Conservation (phyloP, 1,284 basidiomycete genomes). For the Pterula multifida region DNA sequence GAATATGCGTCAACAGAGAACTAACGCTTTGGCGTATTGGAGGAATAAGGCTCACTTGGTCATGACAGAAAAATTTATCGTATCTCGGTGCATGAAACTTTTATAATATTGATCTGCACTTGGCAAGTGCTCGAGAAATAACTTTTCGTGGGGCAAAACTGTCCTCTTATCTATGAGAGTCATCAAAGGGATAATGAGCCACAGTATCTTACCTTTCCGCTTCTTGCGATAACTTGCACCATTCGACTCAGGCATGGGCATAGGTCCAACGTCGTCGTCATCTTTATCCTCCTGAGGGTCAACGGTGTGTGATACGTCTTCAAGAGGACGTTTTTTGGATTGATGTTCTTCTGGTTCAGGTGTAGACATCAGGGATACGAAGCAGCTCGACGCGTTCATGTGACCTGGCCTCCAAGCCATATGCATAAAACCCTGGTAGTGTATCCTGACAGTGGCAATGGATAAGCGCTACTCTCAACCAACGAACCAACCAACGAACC, state of each 20-base stretch:
- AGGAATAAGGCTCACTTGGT: conserved; percentile 50
- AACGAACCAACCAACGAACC: too few relatives aligned
- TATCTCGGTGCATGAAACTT: conserved; percentile 97
- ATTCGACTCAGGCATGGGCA: conserved; percentile 47
- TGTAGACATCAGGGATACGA: neutral
- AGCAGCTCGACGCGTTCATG: neutral
- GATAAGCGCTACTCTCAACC: too few relatives aligned
- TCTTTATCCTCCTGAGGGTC: conserved; percentile 32
- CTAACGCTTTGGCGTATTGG: neutral
- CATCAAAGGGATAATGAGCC: conserved; percentile 20
- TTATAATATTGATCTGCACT: conserved; percentile 90
- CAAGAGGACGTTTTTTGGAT: conserved; percentile 9
- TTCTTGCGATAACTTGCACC: conserved; percentile 37
- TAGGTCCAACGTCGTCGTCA: conserved; percentile 67
- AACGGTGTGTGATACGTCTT: conserved; percentile 9
- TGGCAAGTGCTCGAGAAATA: conserved; percentile 89
- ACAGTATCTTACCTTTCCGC: conserved; percentile 52
- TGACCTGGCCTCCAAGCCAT: too few relatives aligned
- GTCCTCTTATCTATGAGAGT: neutral
- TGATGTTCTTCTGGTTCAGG: conserved; percentile 1
- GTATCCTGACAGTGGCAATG: too few relatives aligned
- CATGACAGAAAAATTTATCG: conserved; percentile 78
- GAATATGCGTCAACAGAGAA: neutral
- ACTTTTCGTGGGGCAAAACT: conserved; percentile 41
- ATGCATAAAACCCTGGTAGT: too few relatives aligned